These are phyloP conservation scores for Kockiozyma suomiensis DNA, from an alignment of 805 yeast species.

Conservation along the genomic window DNA sequence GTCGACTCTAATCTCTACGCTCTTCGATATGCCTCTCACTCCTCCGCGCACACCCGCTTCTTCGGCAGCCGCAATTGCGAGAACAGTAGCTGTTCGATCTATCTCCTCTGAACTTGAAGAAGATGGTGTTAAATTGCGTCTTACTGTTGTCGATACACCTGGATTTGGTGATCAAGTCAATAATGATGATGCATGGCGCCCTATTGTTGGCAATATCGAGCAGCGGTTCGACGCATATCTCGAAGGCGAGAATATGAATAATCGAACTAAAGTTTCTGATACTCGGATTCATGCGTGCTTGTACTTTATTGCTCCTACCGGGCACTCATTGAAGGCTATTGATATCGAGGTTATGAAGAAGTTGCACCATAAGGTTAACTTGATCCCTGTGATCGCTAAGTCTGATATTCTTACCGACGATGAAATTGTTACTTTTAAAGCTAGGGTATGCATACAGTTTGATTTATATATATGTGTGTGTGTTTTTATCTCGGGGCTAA, in stretches of 20 bases:
- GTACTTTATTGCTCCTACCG: conserved; percentile 96
- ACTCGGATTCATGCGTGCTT: conserved; percentile 89
- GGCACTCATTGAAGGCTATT: conserved; percentile 85
- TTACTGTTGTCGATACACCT: conserved; percentile 85
- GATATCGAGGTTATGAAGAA: conserved; percentile 87
- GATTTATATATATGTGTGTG: neutral
- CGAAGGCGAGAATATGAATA: conserved; percentile 84
- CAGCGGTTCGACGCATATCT: conserved; percentile 82
- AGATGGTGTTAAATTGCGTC: conserved; percentile 83
- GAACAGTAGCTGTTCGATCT: conserved; percentile 59
- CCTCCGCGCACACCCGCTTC: conserved; percentile 28
- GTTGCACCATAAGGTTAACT: conserved; percentile 86
- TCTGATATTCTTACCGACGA: conserved; percentile 89
- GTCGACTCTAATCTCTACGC: conserved; percentile 85
- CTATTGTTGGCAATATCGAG: conserved; percentile 87
- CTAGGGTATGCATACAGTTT: conserved; percentile 32
- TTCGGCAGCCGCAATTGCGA: conserved; percentile 40
- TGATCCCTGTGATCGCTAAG: conserved; percentile 93
- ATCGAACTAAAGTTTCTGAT: conserved; percentile 71
- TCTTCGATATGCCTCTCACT: conserved; percentile 67
- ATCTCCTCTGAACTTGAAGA: conserved; percentile 80
- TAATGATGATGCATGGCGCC: conserved; percentile 65
- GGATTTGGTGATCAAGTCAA: conserved; percentile 93
- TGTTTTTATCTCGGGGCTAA: neutral
- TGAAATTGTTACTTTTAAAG: conserved; percentile 76